These are phyloP conservation scores for Podaxis sp. DNA, from an alignment of 768 basidiomycete genomes.

Conservation along the genomic window DNA sequence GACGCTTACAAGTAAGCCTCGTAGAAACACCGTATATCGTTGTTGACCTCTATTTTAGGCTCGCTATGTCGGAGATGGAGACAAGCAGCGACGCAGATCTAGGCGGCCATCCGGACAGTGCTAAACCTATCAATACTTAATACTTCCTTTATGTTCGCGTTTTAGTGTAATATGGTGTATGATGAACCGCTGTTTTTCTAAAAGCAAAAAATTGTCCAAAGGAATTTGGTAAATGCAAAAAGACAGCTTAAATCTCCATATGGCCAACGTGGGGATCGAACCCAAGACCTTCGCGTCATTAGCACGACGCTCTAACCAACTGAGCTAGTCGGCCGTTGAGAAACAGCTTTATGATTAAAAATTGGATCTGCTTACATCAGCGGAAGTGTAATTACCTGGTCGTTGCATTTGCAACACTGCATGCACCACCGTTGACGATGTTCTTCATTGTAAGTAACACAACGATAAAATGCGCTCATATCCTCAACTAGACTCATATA, in stretches of 20 bases:
- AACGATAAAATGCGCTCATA: neutral
- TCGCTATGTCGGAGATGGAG: conserved; percentile 25
- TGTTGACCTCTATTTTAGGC: conserved; percentile 12
- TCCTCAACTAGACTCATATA: conserved; percentile 9
- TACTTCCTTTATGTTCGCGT: neutral
- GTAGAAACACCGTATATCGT: neutral
- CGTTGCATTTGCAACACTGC: neutral
- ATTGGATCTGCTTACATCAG: neutral
- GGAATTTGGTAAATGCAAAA: no score
- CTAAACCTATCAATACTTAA: neutral
- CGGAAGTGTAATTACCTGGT: neutral
- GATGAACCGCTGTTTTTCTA: no score
- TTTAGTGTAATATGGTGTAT: neutral
- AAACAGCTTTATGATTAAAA: neutral
- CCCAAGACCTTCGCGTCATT: conserved; percentile 77
- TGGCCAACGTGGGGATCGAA: conserved; percentile 20
- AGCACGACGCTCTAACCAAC: conserved; percentile 93
- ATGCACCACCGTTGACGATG: conserved; percentile 35
- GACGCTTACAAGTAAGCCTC: conserved; percentile 59
- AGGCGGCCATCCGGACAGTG: neutral
- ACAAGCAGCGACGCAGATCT: conserved; percentile 19
- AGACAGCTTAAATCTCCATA: neutral
- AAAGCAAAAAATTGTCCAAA: no score
- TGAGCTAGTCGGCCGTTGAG: conserved; percentile 54
- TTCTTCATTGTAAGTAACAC: conserved; percentile 66